These are phyloP conservation scores for Acorus gramineus DNA, from an alignment of 106 monocot genomes.

Conservation along the genomic window DNA sequence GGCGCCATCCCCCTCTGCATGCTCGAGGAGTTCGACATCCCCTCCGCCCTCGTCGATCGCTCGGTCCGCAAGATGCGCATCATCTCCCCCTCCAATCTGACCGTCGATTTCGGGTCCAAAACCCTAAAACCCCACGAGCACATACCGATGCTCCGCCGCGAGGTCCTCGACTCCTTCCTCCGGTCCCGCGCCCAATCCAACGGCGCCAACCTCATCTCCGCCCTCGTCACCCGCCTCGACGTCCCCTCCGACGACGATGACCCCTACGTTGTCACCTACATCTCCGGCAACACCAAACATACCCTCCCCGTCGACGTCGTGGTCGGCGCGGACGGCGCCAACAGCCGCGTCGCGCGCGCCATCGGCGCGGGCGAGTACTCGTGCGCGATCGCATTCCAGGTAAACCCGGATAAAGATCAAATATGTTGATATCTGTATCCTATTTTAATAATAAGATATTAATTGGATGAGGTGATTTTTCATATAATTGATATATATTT, in stretches of 20 bases:
- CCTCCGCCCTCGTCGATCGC: constrained; percentile 56
- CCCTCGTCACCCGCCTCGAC: constrained; percentile 48
- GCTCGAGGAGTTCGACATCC: constrained; percentile 83
- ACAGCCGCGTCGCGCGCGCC: constrained; percentile 72
- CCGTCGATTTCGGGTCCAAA: constrained; percentile 49
- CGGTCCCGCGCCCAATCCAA: constrained; percentile 41
- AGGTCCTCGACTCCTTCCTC: constrained; percentile 88
- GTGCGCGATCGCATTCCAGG: constrained; percentile 76
- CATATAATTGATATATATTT: too few species aligned
- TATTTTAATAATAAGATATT: too few species aligned
- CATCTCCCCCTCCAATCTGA: constrained; percentile 74
- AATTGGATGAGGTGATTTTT: too few species aligned
- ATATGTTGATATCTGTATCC: too few species aligned
- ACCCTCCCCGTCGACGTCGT: constrained; percentile 46
- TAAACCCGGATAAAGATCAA: too few species aligned
- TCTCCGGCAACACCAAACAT: background rate
- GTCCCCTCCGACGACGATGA: background rate
- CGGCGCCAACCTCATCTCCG: constrained; percentile 46
- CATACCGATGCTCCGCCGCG: constrained; percentile 94
- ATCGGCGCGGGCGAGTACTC: constrained; percentile 60
- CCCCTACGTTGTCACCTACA: constrained; percentile 61
- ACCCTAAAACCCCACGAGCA: constrained; percentile 41
- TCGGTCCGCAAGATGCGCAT: constrained; percentile 71
- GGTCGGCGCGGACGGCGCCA: constrained; percentile 85
- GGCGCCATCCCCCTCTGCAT: constrained; percentile 91